These are phyloP conservation scores for Hydnum rufescens DNA, from an alignment of 768 basidiomycete genomes.

Conservation along the genomic window DNA sequence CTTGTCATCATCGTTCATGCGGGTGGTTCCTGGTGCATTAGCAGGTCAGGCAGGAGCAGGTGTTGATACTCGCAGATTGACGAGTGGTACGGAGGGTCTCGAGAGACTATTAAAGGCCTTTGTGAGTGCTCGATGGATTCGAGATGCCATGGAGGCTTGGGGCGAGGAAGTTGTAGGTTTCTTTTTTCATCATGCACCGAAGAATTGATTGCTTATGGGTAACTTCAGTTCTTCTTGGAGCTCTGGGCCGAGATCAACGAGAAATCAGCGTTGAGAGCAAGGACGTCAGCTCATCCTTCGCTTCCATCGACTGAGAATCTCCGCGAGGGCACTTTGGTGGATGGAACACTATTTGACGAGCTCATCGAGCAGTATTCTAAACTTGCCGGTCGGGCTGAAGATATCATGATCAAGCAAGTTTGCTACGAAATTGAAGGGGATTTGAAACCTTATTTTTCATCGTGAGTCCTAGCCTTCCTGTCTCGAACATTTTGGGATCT, in stretches of 20 bases:
- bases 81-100: constrained; percentile 66
- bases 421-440: constrained; percentile 62
- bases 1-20: constrained; percentile 67
- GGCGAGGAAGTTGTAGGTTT: constrained; percentile 67
- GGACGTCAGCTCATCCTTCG: constrained; percentile 28
- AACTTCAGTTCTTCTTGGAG: constrained; percentile 78
- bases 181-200: background rate
- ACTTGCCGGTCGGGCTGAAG: constrained; percentile 53
- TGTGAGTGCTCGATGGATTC: constrained; percentile 59
- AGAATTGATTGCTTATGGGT: background rate
- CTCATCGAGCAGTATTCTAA: constrained; percentile 43
- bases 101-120: constrained; percentile 72
- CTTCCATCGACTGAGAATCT: constrained; percentile 24
- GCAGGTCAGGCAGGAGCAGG: constrained; percentile 32
- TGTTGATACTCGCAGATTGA: constrained; percentile 41
- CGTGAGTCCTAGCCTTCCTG: constrained; percentile 25
- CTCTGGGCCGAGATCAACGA: constrained; percentile 64
- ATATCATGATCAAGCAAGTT: constrained; percentile 69
- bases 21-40: constrained; percentile 83
- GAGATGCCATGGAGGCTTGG: constrained; percentile 54
- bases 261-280: constrained; percentile 35
- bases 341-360: constrained; percentile 63
- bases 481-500: background rate
- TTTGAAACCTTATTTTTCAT: constrained; percentile 50
- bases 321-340: constrained; percentile 19